Percentiles rank a stretch among this genome's conserved stretches.
Conservation (phyloP, 306 rosid species). For the Senna siamea region DNA sequence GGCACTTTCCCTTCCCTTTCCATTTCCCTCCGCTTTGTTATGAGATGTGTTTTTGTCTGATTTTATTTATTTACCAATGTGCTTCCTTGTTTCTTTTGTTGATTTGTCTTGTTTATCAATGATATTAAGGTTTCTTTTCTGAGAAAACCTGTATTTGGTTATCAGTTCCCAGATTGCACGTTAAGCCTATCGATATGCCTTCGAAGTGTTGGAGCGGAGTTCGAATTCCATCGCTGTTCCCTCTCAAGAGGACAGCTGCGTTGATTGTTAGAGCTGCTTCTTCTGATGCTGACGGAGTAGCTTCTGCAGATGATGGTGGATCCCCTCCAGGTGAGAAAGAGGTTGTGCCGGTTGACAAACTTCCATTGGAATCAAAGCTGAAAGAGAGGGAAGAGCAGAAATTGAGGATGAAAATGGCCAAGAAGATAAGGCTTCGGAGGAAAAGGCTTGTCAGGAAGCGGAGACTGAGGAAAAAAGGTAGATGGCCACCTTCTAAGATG, state of each 20-base stretch:
- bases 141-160: slow-evolving; percentile 19
- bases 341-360: slow-evolving; percentile 60
- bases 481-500: slow-evolving; percentile 98
- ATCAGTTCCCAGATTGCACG: slow-evolving; percentile 56
- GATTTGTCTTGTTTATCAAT: neutral
- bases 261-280: slow-evolving; percentile 36
- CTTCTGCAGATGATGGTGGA: slow-evolving; percentile 34
- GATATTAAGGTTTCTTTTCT: neutral
- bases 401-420: slow-evolving; percentile 79
- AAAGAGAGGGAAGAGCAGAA: slow-evolving; percentile 73
- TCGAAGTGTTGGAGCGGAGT: slow-evolving; percentile 48
- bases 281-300: slow-evolving; percentile 14
- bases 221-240: slow-evolving; percentile 41
- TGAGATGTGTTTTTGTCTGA: neutral
- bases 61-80: neutral
- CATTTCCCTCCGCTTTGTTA: neutral
- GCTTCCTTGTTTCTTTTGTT: neutral
- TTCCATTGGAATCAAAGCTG: slow-evolving; percentile 87
- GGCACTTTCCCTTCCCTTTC: neutral
- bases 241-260: neutral
- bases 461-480: slow-evolving; percentile 80
- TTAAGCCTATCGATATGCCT: slow-evolving; percentile 41
- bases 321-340: slow-evolving; percentile 45
- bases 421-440: slow-evolving; percentile 82
- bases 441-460: slow-evolving; percentile 80